Evolutionary conservation across 139 green algal species (phyloP).

Genomic region (Coelastrella sp.): DNA sequence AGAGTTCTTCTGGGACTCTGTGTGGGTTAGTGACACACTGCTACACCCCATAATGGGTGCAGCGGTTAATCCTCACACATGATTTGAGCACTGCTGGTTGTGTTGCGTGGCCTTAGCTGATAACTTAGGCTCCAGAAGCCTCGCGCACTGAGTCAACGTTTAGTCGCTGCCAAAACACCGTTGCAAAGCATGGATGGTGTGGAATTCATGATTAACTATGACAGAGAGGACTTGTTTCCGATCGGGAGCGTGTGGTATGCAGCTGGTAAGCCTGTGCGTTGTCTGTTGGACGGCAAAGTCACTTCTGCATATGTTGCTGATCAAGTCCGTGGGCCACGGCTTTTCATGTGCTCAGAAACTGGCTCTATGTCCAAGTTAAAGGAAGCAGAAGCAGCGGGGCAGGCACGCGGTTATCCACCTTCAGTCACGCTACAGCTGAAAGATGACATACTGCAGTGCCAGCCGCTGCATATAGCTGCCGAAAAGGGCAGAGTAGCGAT

Average conservation of each 20-base stretch:
- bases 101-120: too few species aligned
- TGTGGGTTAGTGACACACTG: too few species aligned
- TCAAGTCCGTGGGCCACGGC: not conserved
- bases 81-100: too few species aligned
- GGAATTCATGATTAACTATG: not conserved
- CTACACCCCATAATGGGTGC: too few species aligned
- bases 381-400: not conserved
- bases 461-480: conserved; percentile 33
- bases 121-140: too few species aligned
- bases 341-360: not conserved
- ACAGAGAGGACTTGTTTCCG: not conserved
- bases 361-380: not conserved
- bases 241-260: conserved; percentile 6
- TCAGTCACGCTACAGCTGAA: conserved; percentile 13
- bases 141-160: too few species aligned
- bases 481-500: not conserved
- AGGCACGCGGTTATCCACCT: conserved; percentile 18
- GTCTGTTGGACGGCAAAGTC: too few species aligned
- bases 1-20: too few species aligned
- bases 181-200: not conserved
- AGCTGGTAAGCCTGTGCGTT: conserved; percentile 17
- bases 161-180: not conserved
- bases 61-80: too few species aligned
- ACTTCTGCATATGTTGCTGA: not conserved
- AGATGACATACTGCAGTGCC: conserved; percentile 40